Evolutionary conservation across 352 stramenopile genomes (phyloP).

Genomic region (Achlya hypogyna): DNA sequence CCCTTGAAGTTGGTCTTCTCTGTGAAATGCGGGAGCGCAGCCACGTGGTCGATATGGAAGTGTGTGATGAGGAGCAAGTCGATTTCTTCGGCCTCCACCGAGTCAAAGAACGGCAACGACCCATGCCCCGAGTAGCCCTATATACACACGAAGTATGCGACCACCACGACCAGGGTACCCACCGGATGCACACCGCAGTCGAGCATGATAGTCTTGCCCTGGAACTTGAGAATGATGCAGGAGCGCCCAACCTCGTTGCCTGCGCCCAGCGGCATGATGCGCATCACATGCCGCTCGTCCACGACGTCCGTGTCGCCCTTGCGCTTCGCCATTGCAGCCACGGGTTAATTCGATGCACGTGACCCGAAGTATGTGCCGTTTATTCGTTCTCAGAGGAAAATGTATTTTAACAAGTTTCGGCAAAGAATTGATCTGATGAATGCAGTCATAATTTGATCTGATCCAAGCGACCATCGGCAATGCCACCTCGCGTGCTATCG

Average conservation of each 20-base stretch:
- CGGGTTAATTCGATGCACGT: background rate
- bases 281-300: constrained; percentile 86
- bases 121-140: constrained; percentile 92
- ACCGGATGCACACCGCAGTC: constrained; percentile 82
- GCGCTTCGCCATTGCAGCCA: constrained; percentile 14
- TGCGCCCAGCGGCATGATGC: constrained; percentile 93
- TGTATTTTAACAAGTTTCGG: background rate
- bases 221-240: constrained; percentile 99
- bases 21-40: constrained; percentile 97
- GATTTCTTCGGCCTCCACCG: constrained; percentile 90
- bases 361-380: too few relatives aligned
- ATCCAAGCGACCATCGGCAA: too few relatives aligned
- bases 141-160: background rate
- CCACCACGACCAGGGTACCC: background rate
- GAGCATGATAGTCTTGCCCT: constrained; percentile 97
- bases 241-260: constrained; percentile 98
- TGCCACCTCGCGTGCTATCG: too few relatives aligned
- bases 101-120: constrained; percentile 97
- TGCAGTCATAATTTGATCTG: background rate
- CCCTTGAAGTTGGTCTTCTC: constrained; percentile 98
- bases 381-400: too few relatives aligned
- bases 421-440: background rate
- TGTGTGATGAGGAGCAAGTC: constrained; percentile 98
- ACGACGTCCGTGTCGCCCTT: constrained; percentile 43
- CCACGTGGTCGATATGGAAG: constrained; percentile 99